Evolutionary conservation across 768 basidiomycete species (phyloP).

Genomic region (Pleurotus citrinopileatus): DNA sequence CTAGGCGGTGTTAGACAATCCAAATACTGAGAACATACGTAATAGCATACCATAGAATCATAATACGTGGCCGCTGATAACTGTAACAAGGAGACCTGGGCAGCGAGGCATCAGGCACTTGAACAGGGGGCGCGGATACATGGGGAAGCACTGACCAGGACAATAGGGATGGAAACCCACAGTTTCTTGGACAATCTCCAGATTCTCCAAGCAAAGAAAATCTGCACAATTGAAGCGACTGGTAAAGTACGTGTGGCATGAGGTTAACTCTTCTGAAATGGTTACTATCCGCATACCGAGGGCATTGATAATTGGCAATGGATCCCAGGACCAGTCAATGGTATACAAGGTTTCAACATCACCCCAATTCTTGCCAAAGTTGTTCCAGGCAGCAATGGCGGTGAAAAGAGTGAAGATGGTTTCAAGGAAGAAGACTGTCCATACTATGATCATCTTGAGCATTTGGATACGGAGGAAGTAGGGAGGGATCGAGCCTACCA

Average conservation of each 20-base stretch:
- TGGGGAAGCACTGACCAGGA: constrained; percentile 7
- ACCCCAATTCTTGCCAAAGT: constrained; percentile 18
- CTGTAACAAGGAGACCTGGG: constrained; percentile 1
- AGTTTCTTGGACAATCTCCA: constrained; percentile 7
- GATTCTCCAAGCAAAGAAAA: constrained; percentile 15
- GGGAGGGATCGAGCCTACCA: constrained; percentile 3
- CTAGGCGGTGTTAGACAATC: not conserved
- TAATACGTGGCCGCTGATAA: not conserved
- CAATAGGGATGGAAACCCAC: constrained; percentile 10
- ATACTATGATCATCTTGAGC: constrained; percentile 12
- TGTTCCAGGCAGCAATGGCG: constrained; percentile 17
- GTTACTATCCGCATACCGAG: not conserved
- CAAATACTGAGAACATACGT: not conserved
- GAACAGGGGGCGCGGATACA: not conserved
- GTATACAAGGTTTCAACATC: constrained; percentile 11
- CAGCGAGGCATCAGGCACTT: not conserved
- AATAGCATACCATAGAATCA: not conserved
- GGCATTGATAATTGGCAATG: constrained; percentile 7
- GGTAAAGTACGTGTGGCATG: too few relatives aligned
- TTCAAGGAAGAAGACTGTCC: constrained; percentile 17
- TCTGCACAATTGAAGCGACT: constrained; percentile 16
- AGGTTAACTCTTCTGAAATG: too few relatives aligned
- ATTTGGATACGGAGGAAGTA: not conserved
- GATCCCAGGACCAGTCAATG: constrained; percentile 16
- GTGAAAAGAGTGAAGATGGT: constrained; percentile 15